phyloP scores from a whole-genome alignment of 805 yeast species.

The Novakomyces olei region DNA sequence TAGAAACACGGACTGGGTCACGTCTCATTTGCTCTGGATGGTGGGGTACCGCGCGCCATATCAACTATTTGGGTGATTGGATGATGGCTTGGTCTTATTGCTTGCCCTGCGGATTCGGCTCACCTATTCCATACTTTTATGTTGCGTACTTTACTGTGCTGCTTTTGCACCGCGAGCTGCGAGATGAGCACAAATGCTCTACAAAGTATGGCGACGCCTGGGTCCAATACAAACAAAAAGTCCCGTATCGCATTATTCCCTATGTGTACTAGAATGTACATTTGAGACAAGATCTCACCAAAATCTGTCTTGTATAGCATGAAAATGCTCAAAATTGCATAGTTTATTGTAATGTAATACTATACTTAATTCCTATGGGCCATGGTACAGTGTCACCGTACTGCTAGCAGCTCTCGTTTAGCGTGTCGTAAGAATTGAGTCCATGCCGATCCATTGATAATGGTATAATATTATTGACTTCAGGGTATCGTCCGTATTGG shows the following conservation, averaged over 20 bases:
- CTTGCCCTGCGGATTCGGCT: slow-evolving; percentile 59
- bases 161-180: slow-evolving; percentile 63
- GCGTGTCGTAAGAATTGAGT: too few relatives aligned
- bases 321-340: too few relatives aligned
- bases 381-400: too few relatives aligned
- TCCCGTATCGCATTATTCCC: slow-evolving; percentile 81
- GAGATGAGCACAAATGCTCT: slow-evolving; percentile 84
- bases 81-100: slow-evolving; percentile 81
- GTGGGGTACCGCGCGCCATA: slow-evolving; percentile 90
- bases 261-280: slow-evolving; percentile 46
- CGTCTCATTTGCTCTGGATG: slow-evolving; percentile 73
- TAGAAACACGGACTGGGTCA: slow-evolving; percentile 45
- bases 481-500: too few relatives aligned
- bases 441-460: too few relatives aligned
- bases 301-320: too few relatives aligned
- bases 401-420: too few relatives aligned
- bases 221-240: slow-evolving; percentile 57
- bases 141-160: slow-evolving; percentile 61
- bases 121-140: slow-evolving; percentile 74
- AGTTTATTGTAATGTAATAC: too few relatives aligned
- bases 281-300: too few relatives aligned
- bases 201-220: slow-evolving; percentile 70
- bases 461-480: too few relatives aligned
- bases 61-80: slow-evolving; percentile 85
- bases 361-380: too few relatives aligned